Base-by-base conservation (phyloP, 1,284 basidiomycete genomes). In the Peniophora sp. region DNA sequence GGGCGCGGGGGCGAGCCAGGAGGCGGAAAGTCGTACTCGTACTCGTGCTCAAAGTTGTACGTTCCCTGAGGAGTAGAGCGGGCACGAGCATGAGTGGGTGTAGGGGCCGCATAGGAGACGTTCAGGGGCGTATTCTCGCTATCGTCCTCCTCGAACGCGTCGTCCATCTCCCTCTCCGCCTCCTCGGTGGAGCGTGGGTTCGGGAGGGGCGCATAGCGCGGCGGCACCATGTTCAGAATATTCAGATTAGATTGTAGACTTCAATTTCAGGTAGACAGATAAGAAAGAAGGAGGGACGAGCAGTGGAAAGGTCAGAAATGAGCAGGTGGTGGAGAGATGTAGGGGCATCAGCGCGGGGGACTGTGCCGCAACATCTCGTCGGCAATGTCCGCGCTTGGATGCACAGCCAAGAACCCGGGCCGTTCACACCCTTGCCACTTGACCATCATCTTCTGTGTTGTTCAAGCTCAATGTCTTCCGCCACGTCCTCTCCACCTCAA, bases 11-110 rank as follows among this genome's bases (percentile, higher is more conserved):
- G 91, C 0, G 89, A 91, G 17, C 89, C 87, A 1, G 89, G 86
- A 1, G 90, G 89, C 2, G 91, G 88, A 23, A 70, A 73, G 58
- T 74, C 77, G 59, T 83, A 87, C 58, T 74, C 77, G 59, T 83
- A 87, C 59, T 89, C 85, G 24, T 88, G 74, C 64, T 92, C 89
- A 66, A 92, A 93, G 66, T 93, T 89, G 64, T 94, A 93, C 16
- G 66, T 61, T 16, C 69, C 72, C 27, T 73, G 65, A 20, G 49
- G 47, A 5, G 47, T 41, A 49, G 5, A 1, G 61, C 59, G 51
- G 51, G 34, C 19, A 45, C 36, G 41, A 50, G 45, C 17, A 32
- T 32, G 27, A 35, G 36, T 36, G 27, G 44, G 38, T 45, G 23
- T 44, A 12, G 14, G 48, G 19, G 39, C 46, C 3, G 45, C 27